phyloP scores from a whole-genome alignment of 1,284 basidiomycete genomes.

The Ustilago curta region DNA sequence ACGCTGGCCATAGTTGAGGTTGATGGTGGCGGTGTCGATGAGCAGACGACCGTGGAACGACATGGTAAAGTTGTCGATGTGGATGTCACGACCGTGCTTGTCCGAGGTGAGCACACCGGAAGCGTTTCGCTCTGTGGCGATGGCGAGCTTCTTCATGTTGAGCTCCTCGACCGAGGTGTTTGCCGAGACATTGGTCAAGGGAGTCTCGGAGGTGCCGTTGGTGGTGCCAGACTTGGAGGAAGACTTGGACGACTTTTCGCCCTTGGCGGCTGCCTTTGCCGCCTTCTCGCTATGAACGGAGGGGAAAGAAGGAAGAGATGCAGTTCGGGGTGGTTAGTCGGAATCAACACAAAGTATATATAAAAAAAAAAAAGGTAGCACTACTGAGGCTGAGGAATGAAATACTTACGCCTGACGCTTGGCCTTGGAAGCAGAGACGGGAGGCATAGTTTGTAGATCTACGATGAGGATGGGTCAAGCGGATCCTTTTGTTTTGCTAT shows the following conservation, averaged over 20 bases:
- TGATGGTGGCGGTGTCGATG: slow-evolving; percentile 86
- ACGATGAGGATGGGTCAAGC: neutral
- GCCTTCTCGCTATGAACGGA: slow-evolving; percentile 63
- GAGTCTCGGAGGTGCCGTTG: slow-evolving; percentile 50
- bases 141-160: slow-evolving; percentile 68
- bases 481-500: neutral
- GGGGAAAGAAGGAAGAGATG: neutral
- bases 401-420: slow-evolving; percentile 68
- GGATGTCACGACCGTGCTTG: slow-evolving; percentile 91
- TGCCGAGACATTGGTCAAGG: slow-evolving; percentile 61
- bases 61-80: slow-evolving; percentile 94
- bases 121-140: slow-evolving; percentile 68
- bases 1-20: slow-evolving; percentile 96
- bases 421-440: slow-evolving; percentile 69
- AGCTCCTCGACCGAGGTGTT: slow-evolving; percentile 55
- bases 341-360: too few species aligned
- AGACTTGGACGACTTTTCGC: slow-evolving; percentile 52
- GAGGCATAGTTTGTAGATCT: slow-evolving; percentile 50
- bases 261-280: slow-evolving; percentile 66
- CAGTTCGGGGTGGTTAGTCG: neutral
- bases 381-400: neutral
- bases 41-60: slow-evolving; percentile 96
- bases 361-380: too few species aligned
- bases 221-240: slow-evolving; percentile 61
- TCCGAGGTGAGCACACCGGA: slow-evolving; percentile 91